phyloP scores from a whole-genome alignment of 2,329 filamentous ascomycete species.

The Chaetomiaceae sp. region DNA sequence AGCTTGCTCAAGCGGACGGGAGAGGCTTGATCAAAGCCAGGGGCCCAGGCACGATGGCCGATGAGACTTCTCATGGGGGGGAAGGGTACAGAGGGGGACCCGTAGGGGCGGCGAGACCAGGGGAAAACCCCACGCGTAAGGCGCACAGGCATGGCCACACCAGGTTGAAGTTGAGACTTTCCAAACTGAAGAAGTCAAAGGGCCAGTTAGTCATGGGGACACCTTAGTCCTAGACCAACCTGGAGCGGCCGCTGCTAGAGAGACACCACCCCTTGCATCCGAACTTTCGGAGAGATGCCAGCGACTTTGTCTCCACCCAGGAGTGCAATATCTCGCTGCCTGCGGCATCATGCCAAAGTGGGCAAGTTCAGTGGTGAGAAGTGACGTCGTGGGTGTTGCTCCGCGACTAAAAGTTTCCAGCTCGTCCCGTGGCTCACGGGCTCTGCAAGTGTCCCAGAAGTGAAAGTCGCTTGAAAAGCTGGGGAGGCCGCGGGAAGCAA shows the following conservation, averaged over 20 bases:
- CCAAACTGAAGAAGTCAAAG: background rate
- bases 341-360: background rate
- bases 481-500: background rate
- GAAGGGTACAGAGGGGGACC: background rate
- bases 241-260: constrained; percentile 9
- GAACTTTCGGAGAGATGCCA: background rate
- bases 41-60: constrained; percentile 7
- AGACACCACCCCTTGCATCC: background rate
- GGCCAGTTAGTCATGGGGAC: background rate
- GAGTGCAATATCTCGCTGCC: constrained; percentile 2
- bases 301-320: background rate
- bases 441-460: background rate
- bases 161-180: constrained; percentile 5
- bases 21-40: constrained; percentile 13
- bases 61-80: constrained; percentile 3
- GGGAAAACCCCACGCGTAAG: constrained; percentile 1
- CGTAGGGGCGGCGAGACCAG: background rate
- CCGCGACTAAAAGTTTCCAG: background rate
- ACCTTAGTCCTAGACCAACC: background rate
- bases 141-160: constrained; percentile 9
- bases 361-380: background rate
- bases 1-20: constrained; percentile 8
- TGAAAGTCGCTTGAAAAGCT: too few species aligned
- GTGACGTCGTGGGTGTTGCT: background rate
- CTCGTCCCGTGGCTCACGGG: background rate